phyloP scores from a whole-genome alignment of 1,139 yeast species.

The Lodderomyces parapsilosis region DNA sequence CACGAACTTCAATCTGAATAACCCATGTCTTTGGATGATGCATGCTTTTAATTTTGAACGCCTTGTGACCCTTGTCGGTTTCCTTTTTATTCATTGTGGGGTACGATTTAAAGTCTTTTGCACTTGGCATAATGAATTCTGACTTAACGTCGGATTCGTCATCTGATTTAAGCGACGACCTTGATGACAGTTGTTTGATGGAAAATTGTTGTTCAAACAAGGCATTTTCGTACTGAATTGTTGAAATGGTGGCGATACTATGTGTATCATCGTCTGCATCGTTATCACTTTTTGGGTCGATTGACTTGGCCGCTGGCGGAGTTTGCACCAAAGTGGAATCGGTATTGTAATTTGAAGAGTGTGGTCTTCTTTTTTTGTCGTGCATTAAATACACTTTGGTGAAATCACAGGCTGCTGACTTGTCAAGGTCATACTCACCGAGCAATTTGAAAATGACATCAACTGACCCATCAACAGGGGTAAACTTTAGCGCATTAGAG shows the following conservation, averaged over 20 bases:
- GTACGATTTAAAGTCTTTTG: constrained; percentile 12
- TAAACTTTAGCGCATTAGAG: constrained; percentile 74
- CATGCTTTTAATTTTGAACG: constrained; percentile 35
- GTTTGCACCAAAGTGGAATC: constrained; percentile 3
- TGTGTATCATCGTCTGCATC: constrained; percentile 26
- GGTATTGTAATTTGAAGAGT: constrained; percentile 2
- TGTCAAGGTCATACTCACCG: constrained; percentile 66
- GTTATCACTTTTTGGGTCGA: background rate
- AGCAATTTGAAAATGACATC: constrained; percentile 62
- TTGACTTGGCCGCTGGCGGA: constrained; percentile 1
- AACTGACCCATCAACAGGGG: constrained; percentile 84
- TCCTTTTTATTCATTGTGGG: constrained; percentile 12
- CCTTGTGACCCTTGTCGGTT: constrained; percentile 25
- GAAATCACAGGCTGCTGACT: constrained; percentile 31
- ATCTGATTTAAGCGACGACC: constrained; percentile 1
- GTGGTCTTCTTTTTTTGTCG: constrained; percentile 8
- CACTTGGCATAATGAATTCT: constrained; percentile 10
- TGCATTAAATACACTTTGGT: constrained; percentile 28
- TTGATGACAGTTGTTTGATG: constrained; percentile 24
- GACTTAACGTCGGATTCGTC: background rate
- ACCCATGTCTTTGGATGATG: constrained; percentile 53
- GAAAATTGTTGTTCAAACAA: constrained; percentile 52
- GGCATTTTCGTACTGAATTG: constrained; percentile 55
- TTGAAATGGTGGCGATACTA: constrained; percentile 47
- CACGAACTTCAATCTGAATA: constrained; percentile 73